Evolutionary conservation across 176 grass and related monocot genomes (phyloP), one percentile per base, ranked within the genome.

Genomic region (Carex littledalei): DNA sequence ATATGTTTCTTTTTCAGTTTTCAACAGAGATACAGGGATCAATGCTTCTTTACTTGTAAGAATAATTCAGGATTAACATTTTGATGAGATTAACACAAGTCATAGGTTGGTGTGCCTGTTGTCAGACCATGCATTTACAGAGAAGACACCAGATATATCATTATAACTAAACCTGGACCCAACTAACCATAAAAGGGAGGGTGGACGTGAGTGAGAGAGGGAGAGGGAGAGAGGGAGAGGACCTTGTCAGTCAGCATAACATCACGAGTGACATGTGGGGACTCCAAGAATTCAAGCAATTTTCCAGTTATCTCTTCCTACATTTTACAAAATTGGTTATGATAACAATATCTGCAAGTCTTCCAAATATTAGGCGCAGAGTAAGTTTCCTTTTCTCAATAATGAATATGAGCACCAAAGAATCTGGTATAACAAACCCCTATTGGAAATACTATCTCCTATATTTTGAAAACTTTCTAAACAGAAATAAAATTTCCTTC

Each of bases 201-300:
- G 56, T 61, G n/a, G 59, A 78, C 4, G 31, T 10, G 21, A 52
- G 37, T 45, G 43, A 31, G 37, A 20, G 8, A 84, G 14, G 12
- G 64, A 3, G 67, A 74, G 4, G 37, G 52, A n/a, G 69, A 60
- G 82, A 91, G 85, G 2, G 47, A 50, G 47, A 50, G 47, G 47
- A 88, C 91, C 26, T 85, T 82, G 60, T 91, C 91, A 84, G 88
- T 55, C 63, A 99, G 91, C 73, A 99, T n/a, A 87, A 99, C 84
- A 91, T 92, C 91, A 83, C 97, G 90, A 12, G 93, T 99, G 77
- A 94, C 77, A 79, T 67, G 87, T 60, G 97, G 97, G 47, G 97
- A 94, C 77, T 99, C 97, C 86, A 99, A 84, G 86, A 99, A 99
- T 56, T 99, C 97, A 52, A 99, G 63, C 81, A 99, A 78, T 70